Evolutionary conservation across 2,329 filamentous ascomycete genomes (phyloP).

Genomic region (Ophiocordyceps sinensis): DNA sequence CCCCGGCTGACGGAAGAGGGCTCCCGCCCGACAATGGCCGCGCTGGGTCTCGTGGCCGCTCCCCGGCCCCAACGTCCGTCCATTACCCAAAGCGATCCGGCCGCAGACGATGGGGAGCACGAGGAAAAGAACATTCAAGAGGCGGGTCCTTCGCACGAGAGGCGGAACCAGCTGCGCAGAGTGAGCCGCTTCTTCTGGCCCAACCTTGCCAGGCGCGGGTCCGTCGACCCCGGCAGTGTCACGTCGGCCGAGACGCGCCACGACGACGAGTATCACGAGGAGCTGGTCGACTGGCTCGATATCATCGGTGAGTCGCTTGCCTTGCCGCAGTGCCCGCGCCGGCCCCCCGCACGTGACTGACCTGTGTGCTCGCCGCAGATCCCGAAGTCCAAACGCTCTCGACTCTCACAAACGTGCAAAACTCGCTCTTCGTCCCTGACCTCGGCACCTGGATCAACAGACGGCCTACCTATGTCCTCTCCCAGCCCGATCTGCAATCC

Average conservation of each 20-base stretch:
- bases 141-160: background rate
- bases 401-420: slow-evolving; percentile 78
- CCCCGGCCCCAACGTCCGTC: background rate
- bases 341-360: slow-evolving; percentile 1
- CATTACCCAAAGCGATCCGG: background rate
- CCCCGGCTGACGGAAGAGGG: slow-evolving; percentile 26
- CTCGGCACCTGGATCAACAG: slow-evolving; percentile 65
- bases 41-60: slow-evolving; percentile 17
- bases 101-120: background rate
- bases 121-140: background rate
- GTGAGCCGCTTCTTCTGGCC: slow-evolving; percentile 2
- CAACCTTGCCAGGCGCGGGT: background rate
- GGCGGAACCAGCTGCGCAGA: background rate
- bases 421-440: slow-evolving; percentile 74
- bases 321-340: background rate
- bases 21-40: slow-evolving; percentile 18
- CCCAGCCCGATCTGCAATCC: slow-evolving; percentile 22
- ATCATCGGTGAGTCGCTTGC: slow-evolving; percentile 18
- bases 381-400: slow-evolving; percentile 73
- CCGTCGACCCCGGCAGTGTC: slow-evolving; percentile 1
- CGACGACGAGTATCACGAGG: slow-evolving; percentile 21
- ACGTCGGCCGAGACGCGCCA: slow-evolving; percentile 5
- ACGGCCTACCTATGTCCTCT: slow-evolving; percentile 62
- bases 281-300: slow-evolving; percentile 24
- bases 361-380: slow-evolving; percentile 34